Base-by-base conservation (phyloP, 805 yeast species). In the Lipomyces oligophaga region DNA sequence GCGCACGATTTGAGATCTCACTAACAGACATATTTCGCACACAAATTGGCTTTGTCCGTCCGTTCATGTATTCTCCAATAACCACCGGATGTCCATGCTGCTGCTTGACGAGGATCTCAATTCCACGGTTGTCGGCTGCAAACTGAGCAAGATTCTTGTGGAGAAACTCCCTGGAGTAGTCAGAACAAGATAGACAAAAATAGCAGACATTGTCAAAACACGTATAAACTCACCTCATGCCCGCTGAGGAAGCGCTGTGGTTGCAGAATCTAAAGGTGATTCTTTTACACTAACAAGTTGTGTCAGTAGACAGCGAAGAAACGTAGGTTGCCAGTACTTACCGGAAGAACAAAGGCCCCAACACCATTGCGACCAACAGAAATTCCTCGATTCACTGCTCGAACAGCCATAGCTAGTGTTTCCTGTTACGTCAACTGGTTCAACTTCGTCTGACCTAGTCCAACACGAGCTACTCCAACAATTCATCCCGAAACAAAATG, bases 211-310 rank as follows among this genome's bases (percentile, higher is more conserved):
- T 26, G 15, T 24, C 32, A 7, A 31, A 5, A n/a, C 39, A n/a
- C 8, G 22, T 20, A 41, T 1, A 18, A 33, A 41, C 59, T 21
- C 45, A 57, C 48, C 72, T 73, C 69, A 88, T 76, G 3, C 97
- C 97, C 42, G 74, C 73, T 1, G 97, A 89, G 2, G 95, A 83
- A 19, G 97, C 97, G 34, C 97, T 97, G 82, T 94, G 83, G 73
- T 93, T 88, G 70, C 96, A 88, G 69, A 81, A 93, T 51, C 85
- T 83, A 37, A 93, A 65, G 1, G 82, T 75, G 42, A 93, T 75
- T 61, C 77, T 79, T 58, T 77, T 79, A 70, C 97, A 88, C 49
- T 72, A 20, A 32, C 4, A n/a, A 10, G 3, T 19, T n/a, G 6
- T 11, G 34, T 25, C 15, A 18, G 31, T 45, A 18, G 36, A 45